Evolutionary conservation across 768 basidiomycete genomes (phyloP), one percentile per base, ranked within the genome.

Genomic region (Phlebiopsis flavidoalba): DNA sequence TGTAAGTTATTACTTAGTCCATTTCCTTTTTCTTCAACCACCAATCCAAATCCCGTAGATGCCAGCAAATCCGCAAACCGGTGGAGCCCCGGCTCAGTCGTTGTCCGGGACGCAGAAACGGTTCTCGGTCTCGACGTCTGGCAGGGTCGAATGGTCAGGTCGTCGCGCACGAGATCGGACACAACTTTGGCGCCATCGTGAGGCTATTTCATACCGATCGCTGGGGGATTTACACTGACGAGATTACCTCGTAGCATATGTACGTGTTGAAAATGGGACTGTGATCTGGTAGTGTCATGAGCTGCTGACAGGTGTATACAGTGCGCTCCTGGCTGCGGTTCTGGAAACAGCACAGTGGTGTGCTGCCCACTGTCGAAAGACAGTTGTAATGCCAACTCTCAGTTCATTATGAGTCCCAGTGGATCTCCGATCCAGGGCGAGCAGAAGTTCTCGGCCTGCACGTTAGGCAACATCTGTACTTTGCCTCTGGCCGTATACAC

Each of bases 171-270:
- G 91, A 93, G 71, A 89, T 86, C 59, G 90, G 90, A 15, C 89
- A 91, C 72, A 95, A 93, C 68, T 93, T 95, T 73, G 92, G 93
- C 51, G 91, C 91, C 17, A 93, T 93, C 63, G 88, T 90, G 67
- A 74, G n/a, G 88, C 81, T 5, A 37, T 59, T 12, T 51, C 37
- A 56, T 43, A 5, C 21, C 33, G 51, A 47, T 45, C 22, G 40
- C 66, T 47, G 60, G 59, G n/a, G 15, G 60, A 58, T 51, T 22
- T 46, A 54, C 57, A 59, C 66, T n/a, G 65, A 65, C 51, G n/a
- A 36, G 62, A 50, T 61, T 66, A 8, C n/a, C 66, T 59, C 53
- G 17, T 64, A 87, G 85, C 85, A 86, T 66, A 86, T 69, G 85
- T 86, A 57, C 31, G 70, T 51, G 24, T 33, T 65, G 58, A 19